Evolutionary conservation across 2,329 filamentous ascomycete genomes (phyloP).

Genomic region (Laburnicola sp.): DNA sequence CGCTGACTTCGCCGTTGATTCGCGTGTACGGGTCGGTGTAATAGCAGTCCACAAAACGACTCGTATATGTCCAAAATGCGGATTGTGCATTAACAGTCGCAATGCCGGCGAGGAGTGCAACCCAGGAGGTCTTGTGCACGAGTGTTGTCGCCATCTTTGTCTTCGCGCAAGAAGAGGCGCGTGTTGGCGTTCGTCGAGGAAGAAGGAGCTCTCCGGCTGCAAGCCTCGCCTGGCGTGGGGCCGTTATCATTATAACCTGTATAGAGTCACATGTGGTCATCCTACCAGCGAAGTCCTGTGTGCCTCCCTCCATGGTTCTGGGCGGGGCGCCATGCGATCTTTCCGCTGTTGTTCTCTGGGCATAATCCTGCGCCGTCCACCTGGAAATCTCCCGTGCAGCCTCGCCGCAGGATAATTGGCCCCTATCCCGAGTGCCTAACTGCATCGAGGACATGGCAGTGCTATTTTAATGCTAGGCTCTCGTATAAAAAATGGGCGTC

Average conservation of each 20-base stretch:
- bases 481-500: conserved; percentile 7
- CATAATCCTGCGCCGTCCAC: neutral
- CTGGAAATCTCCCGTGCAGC: conserved; percentile 6
- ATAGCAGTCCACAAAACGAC: conserved; percentile 19
- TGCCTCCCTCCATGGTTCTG: conserved; percentile 4
- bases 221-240: conserved; percentile 14
- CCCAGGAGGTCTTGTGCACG: conserved; percentile 15
- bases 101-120: conserved; percentile 19
- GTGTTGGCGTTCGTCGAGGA: conserved; percentile 3
- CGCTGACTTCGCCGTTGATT: conserved; percentile 1
- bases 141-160: conserved; percentile 22
- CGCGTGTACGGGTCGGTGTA: conserved; percentile 14
- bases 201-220: conserved; percentile 15
- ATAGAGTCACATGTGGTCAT: too few relatives aligned
- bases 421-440: neutral
- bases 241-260: conserved; percentile 26
- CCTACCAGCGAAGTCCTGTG: too few relatives aligned
- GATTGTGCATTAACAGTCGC: conserved; percentile 19
- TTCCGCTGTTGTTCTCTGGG: conserved; percentile 6
- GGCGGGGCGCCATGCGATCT: neutral
- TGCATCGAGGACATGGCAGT: neutral
- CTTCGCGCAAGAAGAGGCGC: conserved; percentile 7
- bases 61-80: conserved; percentile 32
- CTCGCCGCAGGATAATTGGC: conserved; percentile 1
- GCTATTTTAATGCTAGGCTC: conserved; percentile 11